phyloP scores from a whole-genome alignment of 768 basidiomycete genomes.

The Hortiboletus campestris region DNA sequence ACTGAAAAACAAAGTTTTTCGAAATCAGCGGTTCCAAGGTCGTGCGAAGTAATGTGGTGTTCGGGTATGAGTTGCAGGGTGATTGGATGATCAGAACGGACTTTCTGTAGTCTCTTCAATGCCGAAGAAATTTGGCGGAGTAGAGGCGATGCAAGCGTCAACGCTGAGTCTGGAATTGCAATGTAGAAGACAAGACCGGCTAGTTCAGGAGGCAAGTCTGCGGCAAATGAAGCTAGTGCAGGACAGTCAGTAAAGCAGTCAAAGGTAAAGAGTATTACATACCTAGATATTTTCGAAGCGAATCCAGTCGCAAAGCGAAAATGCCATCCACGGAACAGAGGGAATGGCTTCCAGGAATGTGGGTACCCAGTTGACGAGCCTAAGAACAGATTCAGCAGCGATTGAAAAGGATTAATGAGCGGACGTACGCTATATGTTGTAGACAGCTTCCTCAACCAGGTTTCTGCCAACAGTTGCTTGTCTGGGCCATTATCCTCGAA shows the following conservation, averaged over 20 bases:
- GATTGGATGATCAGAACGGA: conserved; percentile 46
- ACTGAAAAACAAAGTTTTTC: conserved; percentile 58
- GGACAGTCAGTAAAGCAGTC: background rate
- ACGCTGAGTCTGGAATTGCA: conserved; percentile 55
- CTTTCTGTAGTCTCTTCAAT: conserved; percentile 54
- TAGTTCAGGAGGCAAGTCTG: conserved; percentile 38
- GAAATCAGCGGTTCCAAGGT: conserved; percentile 27
- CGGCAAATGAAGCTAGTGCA: conserved; percentile 47
- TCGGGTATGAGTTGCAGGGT: conserved; percentile 78
- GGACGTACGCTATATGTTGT: conserved; percentile 56
- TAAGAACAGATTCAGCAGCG: conserved; percentile 28
- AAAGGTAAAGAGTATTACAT: conserved; percentile 14
- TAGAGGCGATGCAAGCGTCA: conserved; percentile 61
- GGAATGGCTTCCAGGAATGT: conserved; percentile 50
- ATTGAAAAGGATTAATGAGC: background rate
- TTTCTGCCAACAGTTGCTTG: conserved; percentile 46
- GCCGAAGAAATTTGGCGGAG: conserved; percentile 70
- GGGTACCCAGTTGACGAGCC: conserved; percentile 60
- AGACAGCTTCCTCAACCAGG: conserved; percentile 58
- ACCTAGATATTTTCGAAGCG: conserved; percentile 69
- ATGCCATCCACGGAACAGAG: conserved; percentile 54
- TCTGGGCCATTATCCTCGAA: conserved; percentile 60
- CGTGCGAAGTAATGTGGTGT: conserved; percentile 44
- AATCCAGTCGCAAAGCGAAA: conserved; percentile 62
- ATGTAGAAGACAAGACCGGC: conserved; percentile 65